These are phyloP conservation scores for Ilex asprella DNA, from an alignment of 257 asterid species.

Conservation along the genomic window DNA sequence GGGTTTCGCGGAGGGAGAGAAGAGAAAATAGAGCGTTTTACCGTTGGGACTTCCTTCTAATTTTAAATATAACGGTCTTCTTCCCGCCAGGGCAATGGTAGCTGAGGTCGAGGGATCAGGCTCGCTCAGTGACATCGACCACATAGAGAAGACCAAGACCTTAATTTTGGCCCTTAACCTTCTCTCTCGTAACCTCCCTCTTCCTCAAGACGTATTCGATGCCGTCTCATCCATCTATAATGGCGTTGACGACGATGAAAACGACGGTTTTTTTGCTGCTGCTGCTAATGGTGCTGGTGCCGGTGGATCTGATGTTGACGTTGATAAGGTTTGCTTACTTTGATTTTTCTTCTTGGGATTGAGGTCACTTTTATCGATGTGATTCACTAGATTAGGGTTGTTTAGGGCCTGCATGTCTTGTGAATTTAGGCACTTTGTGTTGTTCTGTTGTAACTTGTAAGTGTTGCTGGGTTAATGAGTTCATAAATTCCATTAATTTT, in stretches of 20 bases:
- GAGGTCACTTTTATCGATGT: background rate
- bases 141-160: constrained; percentile 55
- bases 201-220: constrained; percentile 75
- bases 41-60: no score
- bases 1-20: no score
- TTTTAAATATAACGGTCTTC: no score
- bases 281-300: constrained; percentile 24
- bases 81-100: constrained; percentile 1
- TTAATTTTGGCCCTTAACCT: constrained; percentile 89
- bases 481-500: no score
- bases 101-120: background rate
- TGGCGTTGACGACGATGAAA: constrained; percentile 7
- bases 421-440: no score
- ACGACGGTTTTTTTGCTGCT: no score
- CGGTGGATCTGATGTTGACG: constrained; percentile 18
- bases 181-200: constrained; percentile 82
- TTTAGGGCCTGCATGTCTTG: no score
- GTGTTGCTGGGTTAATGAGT: no score
- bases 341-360: background rate
- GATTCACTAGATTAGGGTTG: no score
- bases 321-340: background rate
- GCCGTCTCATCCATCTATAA: constrained; percentile 74
- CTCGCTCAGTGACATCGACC: background rate
- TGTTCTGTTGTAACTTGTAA: no score
- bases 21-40: no score